Conservation (phyloP, 352 stramenopile species). For the Phytophthora litchii region DNA sequence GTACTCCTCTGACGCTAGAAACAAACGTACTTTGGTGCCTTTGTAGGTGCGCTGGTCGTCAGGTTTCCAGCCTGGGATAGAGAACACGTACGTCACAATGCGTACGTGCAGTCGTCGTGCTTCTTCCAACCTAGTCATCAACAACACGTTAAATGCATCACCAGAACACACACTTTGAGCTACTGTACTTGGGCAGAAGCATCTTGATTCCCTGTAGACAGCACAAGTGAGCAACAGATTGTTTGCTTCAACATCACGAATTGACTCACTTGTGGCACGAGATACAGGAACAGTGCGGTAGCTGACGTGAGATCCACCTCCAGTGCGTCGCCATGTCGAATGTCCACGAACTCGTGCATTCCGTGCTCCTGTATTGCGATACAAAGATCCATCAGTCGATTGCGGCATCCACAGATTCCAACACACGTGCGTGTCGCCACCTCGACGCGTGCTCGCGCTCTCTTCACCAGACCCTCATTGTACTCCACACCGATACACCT, state of each 20-base stretch:
- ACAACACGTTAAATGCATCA: slow-evolving; percentile 4
- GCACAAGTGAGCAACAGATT: slow-evolving; percentile 18
- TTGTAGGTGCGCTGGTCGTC: slow-evolving; percentile 73
- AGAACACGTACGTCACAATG: slow-evolving; percentile 88
- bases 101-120: slow-evolving; percentile 57
- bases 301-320: slow-evolving; percentile 60
- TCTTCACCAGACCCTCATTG: slow-evolving; percentile 58
- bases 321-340: slow-evolving; percentile 69
- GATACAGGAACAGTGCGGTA: slow-evolving; percentile 82
- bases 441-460: slow-evolving; percentile 48
- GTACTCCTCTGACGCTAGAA: background rate
- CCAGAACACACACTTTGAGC: background rate
- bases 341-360: slow-evolving; percentile 52
- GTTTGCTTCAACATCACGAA: slow-evolving; percentile 17
- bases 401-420: slow-evolving; percentile 1
- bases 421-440: slow-evolving; percentile 34
- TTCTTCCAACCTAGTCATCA: slow-evolving; percentile 63
- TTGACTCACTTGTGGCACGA: slow-evolving; percentile 67
- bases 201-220: slow-evolving; percentile 63
- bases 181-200: slow-evolving; percentile 69
- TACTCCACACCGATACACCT: slow-evolving; percentile 85
- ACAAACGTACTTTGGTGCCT: slow-evolving; percentile 76
- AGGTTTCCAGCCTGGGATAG: slow-evolving; percentile 70
- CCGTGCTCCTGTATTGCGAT: slow-evolving; percentile 41
- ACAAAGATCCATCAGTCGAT: slow-evolving; percentile 12